These are phyloP conservation scores for Eremothecium sinecaudum DNA, from an alignment of 1,139 yeast genomes.

Conservation along the genomic window DNA sequence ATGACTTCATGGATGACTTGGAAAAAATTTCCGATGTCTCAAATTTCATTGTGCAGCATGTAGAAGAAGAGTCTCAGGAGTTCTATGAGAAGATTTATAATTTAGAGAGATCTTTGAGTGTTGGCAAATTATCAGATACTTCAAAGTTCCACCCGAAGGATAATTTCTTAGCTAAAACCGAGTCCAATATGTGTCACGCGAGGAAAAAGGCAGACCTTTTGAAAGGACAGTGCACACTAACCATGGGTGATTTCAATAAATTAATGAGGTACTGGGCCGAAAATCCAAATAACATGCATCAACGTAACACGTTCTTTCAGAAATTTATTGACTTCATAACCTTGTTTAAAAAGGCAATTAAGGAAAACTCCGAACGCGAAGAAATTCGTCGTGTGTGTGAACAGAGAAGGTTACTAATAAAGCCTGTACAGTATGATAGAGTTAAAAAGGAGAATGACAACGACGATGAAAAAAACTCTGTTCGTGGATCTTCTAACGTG, in stretches of 20 bases:
- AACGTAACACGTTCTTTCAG: constrained; percentile 59
- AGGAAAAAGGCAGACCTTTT: constrained; percentile 48
- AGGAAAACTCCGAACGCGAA: constrained; percentile 68
- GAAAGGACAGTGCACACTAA: constrained; percentile 44
- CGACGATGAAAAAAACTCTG: background rate
- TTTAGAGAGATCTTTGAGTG: constrained; percentile 47
- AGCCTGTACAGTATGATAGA: background rate
- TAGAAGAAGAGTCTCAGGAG: constrained; percentile 61
- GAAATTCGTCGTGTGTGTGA: constrained; percentile 75
- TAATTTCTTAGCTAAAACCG: constrained; percentile 43
- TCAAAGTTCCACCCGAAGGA: constrained; percentile 70
- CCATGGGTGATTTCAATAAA: constrained; percentile 45
- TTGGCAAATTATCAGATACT: constrained; percentile 68
- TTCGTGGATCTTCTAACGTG: constrained; percentile 7
- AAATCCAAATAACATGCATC: constrained; percentile 49
- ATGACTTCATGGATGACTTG: constrained; percentile 69
- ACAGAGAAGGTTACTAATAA: constrained; percentile 51
- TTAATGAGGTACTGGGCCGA: constrained; percentile 82
- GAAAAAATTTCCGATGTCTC: constrained; percentile 50
- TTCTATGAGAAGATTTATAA: constrained; percentile 46
- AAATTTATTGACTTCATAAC: constrained; percentile 66
- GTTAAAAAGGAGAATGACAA: background rate
- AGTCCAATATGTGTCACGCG: constrained; percentile 50
- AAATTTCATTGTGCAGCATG: constrained; percentile 65
- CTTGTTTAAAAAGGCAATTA: constrained; percentile 68